Conservation (phyloP, 2,329 filamentous ascomycete species). For the Alternaria consortialis region DNA sequence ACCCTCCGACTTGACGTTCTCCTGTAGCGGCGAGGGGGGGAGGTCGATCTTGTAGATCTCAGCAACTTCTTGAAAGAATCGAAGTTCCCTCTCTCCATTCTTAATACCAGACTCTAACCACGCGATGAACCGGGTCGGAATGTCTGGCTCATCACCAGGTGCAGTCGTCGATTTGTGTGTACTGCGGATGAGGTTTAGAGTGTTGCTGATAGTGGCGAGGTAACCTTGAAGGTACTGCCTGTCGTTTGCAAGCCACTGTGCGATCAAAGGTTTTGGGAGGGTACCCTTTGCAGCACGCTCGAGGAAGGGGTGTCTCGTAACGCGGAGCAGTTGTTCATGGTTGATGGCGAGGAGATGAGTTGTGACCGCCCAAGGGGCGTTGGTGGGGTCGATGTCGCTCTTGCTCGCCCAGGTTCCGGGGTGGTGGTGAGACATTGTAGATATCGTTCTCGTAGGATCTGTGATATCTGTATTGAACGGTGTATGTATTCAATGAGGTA, state of each 20-base stretch:
- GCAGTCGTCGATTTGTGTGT: slow-evolving; percentile 21
- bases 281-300: slow-evolving; percentile 39
- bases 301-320: slow-evolving; percentile 45
- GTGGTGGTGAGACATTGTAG: slow-evolving; percentile 27
- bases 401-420: slow-evolving; percentile 28
- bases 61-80: slow-evolving; percentile 45
- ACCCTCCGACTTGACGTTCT: slow-evolving; percentile 35
- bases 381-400: slow-evolving; percentile 25
- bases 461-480: slow-evolving; percentile 22
- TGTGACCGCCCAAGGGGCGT: slow-evolving; percentile 40
- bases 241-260: slow-evolving; percentile 48
- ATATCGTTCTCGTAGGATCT: slow-evolving; percentile 22
- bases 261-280: slow-evolving; percentile 42
- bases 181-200: slow-evolving; percentile 30
- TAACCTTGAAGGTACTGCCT: slow-evolving; percentile 46
- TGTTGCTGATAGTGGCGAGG: slow-evolving; percentile 36
- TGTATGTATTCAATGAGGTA: slow-evolving; percentile 29
- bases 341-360: slow-evolving; percentile 42
- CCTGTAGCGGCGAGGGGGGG: slow-evolving; percentile 18
- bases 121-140: slow-evolving; percentile 36
- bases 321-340: slow-evolving; percentile 38
- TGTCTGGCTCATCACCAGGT: slow-evolving; percentile 23
- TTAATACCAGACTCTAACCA: slow-evolving; percentile 44
- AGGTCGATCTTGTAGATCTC: slow-evolving; percentile 38
- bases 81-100: slow-evolving; percentile 45